A percentile compares a stretch with the other conserved stretches of the same genome.
Conservation (phyloP, 441 rosid species). For the Theobroma grandiflorum region DNA sequence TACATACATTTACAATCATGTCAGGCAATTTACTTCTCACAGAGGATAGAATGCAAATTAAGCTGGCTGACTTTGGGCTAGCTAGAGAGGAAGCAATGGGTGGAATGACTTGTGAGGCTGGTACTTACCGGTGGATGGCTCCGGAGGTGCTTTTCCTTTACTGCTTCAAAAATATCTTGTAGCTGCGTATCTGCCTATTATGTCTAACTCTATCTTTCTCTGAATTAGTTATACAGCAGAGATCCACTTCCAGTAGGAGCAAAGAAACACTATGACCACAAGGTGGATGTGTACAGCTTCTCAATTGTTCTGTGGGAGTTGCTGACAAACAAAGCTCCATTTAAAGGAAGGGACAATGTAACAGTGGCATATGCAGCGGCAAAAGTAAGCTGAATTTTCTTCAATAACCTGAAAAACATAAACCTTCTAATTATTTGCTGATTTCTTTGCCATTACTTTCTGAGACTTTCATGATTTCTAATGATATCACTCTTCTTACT, state of each 20-base stretch:
- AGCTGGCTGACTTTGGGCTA: conserved; percentile 68
- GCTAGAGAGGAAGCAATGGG: conserved; percentile 54
- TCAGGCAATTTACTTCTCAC: conserved; percentile 69
- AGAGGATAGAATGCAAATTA: conserved; percentile 48
- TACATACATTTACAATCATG: neutral
- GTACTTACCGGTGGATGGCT: conserved; percentile 85
- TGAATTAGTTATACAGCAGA: conserved; percentile 50
- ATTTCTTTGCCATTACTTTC: neutral
- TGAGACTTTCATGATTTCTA: conserved; percentile 1
- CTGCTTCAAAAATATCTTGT: neutral
- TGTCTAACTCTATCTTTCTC: conserved; percentile 22
- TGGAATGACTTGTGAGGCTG: conserved; percentile 72
- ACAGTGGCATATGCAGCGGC: conserved; percentile 48
- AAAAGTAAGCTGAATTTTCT: conserved; percentile 40
- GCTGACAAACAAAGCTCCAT: conserved; percentile 63
- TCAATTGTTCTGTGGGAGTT: conserved; percentile 72
- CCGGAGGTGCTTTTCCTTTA: conserved; percentile 60
- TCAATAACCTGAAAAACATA: no score
- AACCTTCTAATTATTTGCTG: neutral
- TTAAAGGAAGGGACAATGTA: conserved; percentile 38
- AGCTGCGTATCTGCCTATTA: neutral
- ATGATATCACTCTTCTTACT: conserved; percentile 2
- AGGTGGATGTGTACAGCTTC: conserved; percentile 79
- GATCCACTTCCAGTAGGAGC: conserved; percentile 54
- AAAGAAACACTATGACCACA: conserved; percentile 76